Conservation (phyloP, 192 early-diverging fungal genomes). For the Mortierella antarctica region DNA sequence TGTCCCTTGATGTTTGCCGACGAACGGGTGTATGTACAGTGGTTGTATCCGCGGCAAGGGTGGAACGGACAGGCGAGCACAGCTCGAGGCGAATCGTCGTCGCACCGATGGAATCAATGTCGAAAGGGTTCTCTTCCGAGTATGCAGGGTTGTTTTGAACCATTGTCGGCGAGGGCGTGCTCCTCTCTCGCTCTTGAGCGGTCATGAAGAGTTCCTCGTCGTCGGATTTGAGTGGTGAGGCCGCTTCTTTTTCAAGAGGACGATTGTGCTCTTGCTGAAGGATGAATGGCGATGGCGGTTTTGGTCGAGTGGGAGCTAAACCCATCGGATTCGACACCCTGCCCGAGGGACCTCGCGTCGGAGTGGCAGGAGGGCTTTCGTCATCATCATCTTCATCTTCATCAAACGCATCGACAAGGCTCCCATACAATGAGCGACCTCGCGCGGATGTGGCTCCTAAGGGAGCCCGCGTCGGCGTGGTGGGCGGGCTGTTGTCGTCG, state of each 20-base stretch:
- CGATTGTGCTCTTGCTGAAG: conserved; percentile 10
- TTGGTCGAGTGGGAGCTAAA: not conserved
- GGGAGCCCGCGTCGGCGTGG: too few relatives aligned
- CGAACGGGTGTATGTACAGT: conserved; percentile 32
- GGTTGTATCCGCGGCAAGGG: not conserved
- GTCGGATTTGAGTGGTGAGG: not conserved
- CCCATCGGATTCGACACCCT: not conserved
- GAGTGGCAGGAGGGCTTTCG: conserved; percentile 9
- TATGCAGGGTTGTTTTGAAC: not conserved
- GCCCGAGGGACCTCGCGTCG: not conserved
- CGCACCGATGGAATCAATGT: not conserved
- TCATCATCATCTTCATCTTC: conserved; percentile 13
- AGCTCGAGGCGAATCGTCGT: not conserved
- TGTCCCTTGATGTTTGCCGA: conserved; percentile 1
- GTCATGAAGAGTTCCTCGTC: not conserved
- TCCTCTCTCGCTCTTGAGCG: not conserved
- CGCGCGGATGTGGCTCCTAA: too few relatives aligned
- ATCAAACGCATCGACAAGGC: not conserved
- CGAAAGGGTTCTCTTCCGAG: conserved; percentile 1
- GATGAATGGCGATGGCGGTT: not conserved
- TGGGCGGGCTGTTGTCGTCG: too few relatives aligned
- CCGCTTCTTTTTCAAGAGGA: not conserved
- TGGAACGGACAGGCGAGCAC: not conserved
- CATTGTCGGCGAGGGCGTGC: conserved; percentile 1
- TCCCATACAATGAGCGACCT: too few relatives aligned